phyloP scores from a whole-genome alignment of 192 early-diverging fungal species.

The Gaertneriomyces sp. region DNA sequence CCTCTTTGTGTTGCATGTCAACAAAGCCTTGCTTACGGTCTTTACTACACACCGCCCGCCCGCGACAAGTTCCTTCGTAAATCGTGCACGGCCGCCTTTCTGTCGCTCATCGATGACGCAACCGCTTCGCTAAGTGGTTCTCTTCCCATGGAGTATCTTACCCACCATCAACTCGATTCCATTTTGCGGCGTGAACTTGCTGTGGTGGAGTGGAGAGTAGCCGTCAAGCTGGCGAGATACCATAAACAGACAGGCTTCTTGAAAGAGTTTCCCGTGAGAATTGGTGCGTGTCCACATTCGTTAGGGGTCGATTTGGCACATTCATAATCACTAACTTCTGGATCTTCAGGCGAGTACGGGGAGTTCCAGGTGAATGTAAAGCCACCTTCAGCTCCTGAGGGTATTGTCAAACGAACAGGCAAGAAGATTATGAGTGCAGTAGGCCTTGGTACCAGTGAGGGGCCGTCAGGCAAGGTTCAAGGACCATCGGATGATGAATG shows the following conservation, averaged over 20 bases:
- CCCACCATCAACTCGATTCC: conserved; percentile 19
- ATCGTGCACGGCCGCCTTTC: conserved; percentile 10
- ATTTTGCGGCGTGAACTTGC: conserved; percentile 5
- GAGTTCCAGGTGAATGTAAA: conserved; percentile 13
- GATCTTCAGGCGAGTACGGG: neutral
- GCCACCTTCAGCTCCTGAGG: conserved; percentile 5
- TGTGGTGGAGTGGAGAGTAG: conserved; percentile 14
- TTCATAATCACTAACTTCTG: neutral
- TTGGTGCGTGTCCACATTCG: conserved; percentile 3
- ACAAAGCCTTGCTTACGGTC: conserved; percentile 5
- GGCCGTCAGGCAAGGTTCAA: conserved; percentile 13
- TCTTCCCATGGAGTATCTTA: conserved; percentile 16
- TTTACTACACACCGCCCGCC: conserved; percentile 9
- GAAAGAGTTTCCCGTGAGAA: conserved; percentile 13
- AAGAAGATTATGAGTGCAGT: conserved; percentile 17
- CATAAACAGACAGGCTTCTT: conserved; percentile 14
- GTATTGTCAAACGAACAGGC: conserved; percentile 10
- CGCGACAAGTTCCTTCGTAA: conserved; percentile 8
- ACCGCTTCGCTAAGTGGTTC: conserved; percentile 9
- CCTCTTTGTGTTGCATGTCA: conserved; percentile 14
- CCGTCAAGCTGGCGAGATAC: conserved; percentile 10
- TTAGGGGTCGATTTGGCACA: neutral
- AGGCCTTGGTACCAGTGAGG: neutral
- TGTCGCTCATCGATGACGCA: conserved; percentile 13
- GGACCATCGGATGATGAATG: neutral